Base-by-base conservation (phyloP, 176 grass and related monocot genomes). In the Eragrostis nindensis region DNA sequence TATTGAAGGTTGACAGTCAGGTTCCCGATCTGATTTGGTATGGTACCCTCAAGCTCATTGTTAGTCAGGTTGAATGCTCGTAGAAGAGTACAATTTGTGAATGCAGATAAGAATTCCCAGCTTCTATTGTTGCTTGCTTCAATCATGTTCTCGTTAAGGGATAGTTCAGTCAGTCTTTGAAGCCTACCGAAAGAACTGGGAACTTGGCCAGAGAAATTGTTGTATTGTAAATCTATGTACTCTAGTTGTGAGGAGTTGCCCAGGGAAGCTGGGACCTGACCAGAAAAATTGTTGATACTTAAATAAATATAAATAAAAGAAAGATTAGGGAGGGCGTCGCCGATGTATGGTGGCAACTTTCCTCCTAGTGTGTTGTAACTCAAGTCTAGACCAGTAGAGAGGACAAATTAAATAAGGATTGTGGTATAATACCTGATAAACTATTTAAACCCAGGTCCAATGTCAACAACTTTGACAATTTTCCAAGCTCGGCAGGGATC, bases 261-360 rank as follows among this genome's bases (percentile, higher is more conserved):
- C n/a, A 91, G 5, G n/a, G 85, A 85, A 46, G 41, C 22, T 44
- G 85, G 84, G 54, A 91, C 76, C 17, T 57, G 17, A 3, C 89
- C 89, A 14, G 61, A 4, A 29, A 90, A 68, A 6, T 36, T 47
- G 27, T 87, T 87, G 7, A 19, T 6, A 5, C 0, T 7, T n/a
- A 84, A 18, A 2, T 8, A 10, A 75, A n/a, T n/a, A n/a, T n/a
- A n/a, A n/a, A 87, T 2, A 9, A 0, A 0, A 7, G 68, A 24
- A 7, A 87, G 56, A 52, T 81, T 77, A n/a, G 76, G 70, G 46
- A 91, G 65, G 32, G 15, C 16, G 5, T 75, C 7, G 42, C 84
- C 68, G 11, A 91, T 81, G 0, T n/a, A n/a, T n/a, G 68, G 38
- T 41, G 55, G 71, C 68, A 88, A 27, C 39, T 27, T 25, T 29